These are phyloP conservation scores for Polyporus arcularius DNA, from an alignment of 768 basidiomycete species.

Conservation along the genomic window DNA sequence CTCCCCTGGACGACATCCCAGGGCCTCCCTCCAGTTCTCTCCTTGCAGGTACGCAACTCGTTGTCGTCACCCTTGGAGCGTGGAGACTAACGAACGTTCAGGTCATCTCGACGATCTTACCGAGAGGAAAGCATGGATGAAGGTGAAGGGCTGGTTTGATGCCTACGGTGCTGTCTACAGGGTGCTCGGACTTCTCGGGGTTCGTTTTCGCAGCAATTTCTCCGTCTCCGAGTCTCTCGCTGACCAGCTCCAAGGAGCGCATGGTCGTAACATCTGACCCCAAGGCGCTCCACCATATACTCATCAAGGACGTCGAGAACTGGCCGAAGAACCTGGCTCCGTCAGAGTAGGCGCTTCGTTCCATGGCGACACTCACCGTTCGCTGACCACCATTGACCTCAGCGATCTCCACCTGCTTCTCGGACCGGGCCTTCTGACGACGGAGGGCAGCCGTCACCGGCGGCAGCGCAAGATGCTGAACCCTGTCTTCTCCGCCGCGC, in stretches of 20 bases:
- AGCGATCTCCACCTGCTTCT: not conserved
- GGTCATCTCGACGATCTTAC: not conserved
- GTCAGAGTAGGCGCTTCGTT: too few relatives aligned
- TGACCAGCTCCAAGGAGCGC: too few relatives aligned
- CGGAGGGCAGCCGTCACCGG: conserved; percentile 9
- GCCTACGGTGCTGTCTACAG: not conserved
- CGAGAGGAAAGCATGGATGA: too few relatives aligned
- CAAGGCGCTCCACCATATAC: conserved; percentile 46
- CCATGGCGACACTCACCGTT: too few relatives aligned
- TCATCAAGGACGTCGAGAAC: conserved; percentile 49
- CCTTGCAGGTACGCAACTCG: not conserved
- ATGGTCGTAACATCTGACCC: conserved; percentile 52
- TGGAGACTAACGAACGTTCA: not conserved
- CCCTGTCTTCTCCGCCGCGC: conserved; percentile 20
- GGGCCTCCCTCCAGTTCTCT: not conserved
- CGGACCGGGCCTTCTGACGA: not conserved
- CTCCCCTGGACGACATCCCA: conserved; percentile 6
- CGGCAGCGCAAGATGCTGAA: conserved; percentile 20
- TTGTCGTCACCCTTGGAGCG: not conserved
- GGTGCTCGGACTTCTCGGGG: conserved; percentile 41
- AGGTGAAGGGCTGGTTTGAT: too few relatives aligned
- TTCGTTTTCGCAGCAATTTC: conserved; percentile 24
- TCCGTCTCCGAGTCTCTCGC: too few relatives aligned
- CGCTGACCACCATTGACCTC: too few relatives aligned
- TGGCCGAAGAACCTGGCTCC: conserved; percentile 23